Evolutionary conservation across 2,329 filamentous ascomycete species (phyloP).

Genomic region (Microcyclosporella mali): DNA sequence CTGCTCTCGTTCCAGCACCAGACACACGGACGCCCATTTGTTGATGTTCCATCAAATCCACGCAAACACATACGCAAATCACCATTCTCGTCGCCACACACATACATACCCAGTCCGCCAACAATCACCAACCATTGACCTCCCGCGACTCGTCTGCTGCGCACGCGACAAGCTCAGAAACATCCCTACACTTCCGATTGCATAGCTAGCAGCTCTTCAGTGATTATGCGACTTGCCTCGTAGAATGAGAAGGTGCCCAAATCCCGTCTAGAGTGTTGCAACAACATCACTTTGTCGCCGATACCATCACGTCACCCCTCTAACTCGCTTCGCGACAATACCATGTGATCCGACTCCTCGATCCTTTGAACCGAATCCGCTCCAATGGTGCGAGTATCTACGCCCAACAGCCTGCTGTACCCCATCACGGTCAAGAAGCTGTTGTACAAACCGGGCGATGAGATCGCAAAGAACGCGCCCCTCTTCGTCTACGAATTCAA

Average conservation of each 20-base stretch:
- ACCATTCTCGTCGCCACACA: too few species aligned
- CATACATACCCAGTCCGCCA: too few species aligned
- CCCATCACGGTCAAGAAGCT: conserved; percentile 88
- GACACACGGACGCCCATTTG: too few species aligned
- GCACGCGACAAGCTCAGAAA: conserved; percentile 2
- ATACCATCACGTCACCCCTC: background rate
- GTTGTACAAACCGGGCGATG: conserved; percentile 67
- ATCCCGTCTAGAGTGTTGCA: conserved; percentile 15
- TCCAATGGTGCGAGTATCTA: conserved; percentile 43
- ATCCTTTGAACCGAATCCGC: background rate
- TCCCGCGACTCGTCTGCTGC: too few species aligned
- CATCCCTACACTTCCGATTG: conserved; percentile 5
- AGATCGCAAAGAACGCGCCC: conserved; percentile 67
- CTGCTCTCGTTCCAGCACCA: too few species aligned
- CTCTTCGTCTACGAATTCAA: conserved; percentile 85
- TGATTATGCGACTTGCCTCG: conserved; percentile 15
- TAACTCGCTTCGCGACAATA: conserved; percentile 16
- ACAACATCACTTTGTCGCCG: background rate
- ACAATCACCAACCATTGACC: too few species aligned
- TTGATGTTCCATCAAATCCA: too few species aligned
- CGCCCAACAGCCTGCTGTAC: conserved; percentile 63
- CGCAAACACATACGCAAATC: too few species aligned
- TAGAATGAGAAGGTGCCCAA: conserved; percentile 18
- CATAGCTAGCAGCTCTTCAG: conserved; percentile 1
- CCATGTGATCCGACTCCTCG: conserved; percentile 18